Percentiles rank a stretch among this genome's conserved stretches.
Evolutionary conservation across 208 protist genomes (phyloP).

Genomic region (Tetramitus jugosus): DNA sequence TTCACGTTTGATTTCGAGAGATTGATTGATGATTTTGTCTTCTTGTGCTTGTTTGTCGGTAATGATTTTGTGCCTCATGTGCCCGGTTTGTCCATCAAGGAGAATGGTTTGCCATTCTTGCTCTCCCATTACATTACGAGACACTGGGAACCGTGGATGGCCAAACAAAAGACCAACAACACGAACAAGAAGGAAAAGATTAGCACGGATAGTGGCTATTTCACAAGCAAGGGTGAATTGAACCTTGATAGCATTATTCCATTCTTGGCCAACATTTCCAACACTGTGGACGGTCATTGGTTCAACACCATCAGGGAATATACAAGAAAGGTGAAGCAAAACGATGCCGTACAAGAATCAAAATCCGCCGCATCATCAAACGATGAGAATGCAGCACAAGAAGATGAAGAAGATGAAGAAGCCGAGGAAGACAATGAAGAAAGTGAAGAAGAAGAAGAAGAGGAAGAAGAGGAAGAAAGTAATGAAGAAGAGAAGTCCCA

Average conservation of each 20-base stretch:
- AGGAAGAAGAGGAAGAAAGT: too few relatives aligned
- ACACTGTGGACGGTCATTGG: too few relatives aligned
- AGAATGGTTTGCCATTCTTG: constrained; percentile 47
- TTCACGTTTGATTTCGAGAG: constrained; percentile 48
- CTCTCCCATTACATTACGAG: neutral
- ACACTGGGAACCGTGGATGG: neutral
- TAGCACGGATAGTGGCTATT: neutral
- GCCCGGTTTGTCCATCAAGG: constrained; percentile 81
- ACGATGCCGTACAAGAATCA: too few relatives aligned
- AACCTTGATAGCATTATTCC: neutral
- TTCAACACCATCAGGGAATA: too few relatives aligned
- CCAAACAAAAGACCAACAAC: neutral
- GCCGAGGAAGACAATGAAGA: neutral
- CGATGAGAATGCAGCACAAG: neutral
- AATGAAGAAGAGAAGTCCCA: too few relatives aligned
- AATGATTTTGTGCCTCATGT: constrained; percentile 96
- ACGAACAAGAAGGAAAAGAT: neutral
- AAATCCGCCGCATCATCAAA: neutral
- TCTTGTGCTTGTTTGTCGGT: constrained; percentile 92
- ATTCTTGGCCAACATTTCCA: neutral
- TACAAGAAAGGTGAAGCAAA: too few relatives aligned
- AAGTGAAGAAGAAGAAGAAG: too few relatives aligned
- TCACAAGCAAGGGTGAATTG: neutral
- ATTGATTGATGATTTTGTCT: constrained; percentile 84
- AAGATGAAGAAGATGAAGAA: neutral